These are phyloP conservation scores for Afroboletus lepidellus DNA, from an alignment of 1,284 basidiomycete genomes.

Conservation along the genomic window DNA sequence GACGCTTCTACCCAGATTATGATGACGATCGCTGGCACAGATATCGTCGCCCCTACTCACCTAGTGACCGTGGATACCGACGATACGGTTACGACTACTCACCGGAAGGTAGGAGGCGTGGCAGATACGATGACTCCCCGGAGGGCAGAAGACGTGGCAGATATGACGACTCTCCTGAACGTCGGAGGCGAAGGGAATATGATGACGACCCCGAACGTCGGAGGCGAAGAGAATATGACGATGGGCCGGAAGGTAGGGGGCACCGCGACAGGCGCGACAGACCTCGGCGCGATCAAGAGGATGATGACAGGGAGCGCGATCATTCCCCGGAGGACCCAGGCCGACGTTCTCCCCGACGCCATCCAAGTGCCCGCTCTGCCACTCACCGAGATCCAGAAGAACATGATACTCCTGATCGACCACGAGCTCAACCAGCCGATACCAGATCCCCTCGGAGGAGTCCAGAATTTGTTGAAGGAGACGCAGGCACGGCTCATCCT, in stretches of 20 bases:
- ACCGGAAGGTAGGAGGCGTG: constrained; percentile 6
- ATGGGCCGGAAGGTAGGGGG: constrained; percentile 6
- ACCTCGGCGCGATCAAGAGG: not conserved
- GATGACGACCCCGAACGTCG: not conserved
- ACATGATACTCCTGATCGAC: constrained; percentile 14
- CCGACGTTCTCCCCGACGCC: constrained; percentile 6
- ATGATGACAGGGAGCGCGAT: not conserved
- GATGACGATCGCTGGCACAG: constrained; percentile 10
- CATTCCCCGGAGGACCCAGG: constrained; percentile 13
- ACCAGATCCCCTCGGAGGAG: constrained; percentile 9
- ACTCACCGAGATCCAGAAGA: constrained; percentile 20
- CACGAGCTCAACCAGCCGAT: constrained; percentile 8
- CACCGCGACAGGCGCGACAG: not conserved
- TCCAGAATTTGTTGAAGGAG: constrained; percentile 13
- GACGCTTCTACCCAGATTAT: constrained; percentile 12
- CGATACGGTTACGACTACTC: constrained; percentile 12
- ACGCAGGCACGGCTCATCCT: not conserved
- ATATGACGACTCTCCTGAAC: constrained; percentile 5
- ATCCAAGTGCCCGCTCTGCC: constrained; percentile 21
- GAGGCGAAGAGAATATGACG: constrained; percentile 3
- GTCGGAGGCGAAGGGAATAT: not conserved
- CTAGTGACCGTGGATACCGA: constrained; percentile 8
- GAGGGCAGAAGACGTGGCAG: not conserved
- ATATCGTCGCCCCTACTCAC: constrained; percentile 11
- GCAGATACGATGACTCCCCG: not conserved